Percentiles rank a stretch among this genome's conserved stretches.
phyloP scores from a whole-genome alignment of 345 rosid species.

The Laguncularia racemosa region DNA sequence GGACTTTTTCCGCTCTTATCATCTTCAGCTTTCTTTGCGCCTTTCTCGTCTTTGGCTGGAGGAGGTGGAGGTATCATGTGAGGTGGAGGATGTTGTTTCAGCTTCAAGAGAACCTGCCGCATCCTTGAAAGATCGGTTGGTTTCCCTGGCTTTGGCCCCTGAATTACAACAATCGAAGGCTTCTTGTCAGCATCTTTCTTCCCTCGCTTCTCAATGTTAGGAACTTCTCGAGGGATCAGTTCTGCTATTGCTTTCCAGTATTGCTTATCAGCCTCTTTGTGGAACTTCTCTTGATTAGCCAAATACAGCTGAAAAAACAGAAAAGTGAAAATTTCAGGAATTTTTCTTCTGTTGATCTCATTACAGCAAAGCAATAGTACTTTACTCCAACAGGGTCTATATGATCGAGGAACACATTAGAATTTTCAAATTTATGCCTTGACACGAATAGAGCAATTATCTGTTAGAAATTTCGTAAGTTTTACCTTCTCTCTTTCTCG shows the following conservation, averaged over 20 bases:
- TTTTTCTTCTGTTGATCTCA: too few relatives aligned
- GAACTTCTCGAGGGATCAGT: conserved; percentile 81
- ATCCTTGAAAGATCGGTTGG: conserved; percentile 80
- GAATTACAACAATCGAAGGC: conserved; percentile 53
- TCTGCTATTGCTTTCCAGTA: conserved; percentile 96
- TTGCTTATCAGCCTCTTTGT: conserved; percentile 79
- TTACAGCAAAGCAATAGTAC: too few relatives aligned
- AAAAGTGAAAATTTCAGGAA: neutral
- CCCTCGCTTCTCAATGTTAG: conserved; percentile 81
- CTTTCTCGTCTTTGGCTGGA: conserved; percentile 42
- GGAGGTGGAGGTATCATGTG: conserved; percentile 88
- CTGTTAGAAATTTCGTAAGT: neutral
- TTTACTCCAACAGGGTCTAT: too few relatives aligned
- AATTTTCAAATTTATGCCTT: too few relatives aligned
- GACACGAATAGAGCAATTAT: neutral
- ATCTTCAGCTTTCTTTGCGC: conserved; percentile 20
- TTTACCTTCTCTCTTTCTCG: conserved; percentile 87
- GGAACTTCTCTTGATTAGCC: conserved; percentile 91
- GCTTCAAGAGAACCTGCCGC: conserved; percentile 76
- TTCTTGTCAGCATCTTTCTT: conserved; percentile 71
- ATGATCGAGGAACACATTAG: too few relatives aligned
- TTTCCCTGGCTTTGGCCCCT: conserved; percentile 95
- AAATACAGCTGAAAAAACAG: conserved; percentile 45
- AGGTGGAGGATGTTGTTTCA: conserved; percentile 78
- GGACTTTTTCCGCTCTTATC: conserved; percentile 7